Conservation (phyloP, 2,329 filamentous ascomycete genomes). For the Sarocladium oryzae region DNA sequence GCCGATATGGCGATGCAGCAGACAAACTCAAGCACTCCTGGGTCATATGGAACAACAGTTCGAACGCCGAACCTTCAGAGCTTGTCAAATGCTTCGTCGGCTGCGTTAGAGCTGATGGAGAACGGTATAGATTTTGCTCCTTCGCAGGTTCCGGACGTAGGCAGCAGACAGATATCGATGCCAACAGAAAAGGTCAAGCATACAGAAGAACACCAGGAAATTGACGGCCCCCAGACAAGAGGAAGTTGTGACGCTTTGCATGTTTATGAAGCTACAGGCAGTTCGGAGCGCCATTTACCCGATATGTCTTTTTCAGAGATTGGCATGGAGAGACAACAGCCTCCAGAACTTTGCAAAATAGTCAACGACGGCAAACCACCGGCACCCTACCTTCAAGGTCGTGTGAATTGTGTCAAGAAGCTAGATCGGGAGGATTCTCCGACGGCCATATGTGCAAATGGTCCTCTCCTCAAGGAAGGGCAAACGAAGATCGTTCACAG, state of each 20-base stretch:
- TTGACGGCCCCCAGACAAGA: background rate
- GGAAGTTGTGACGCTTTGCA: background rate
- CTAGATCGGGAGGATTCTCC: background rate
- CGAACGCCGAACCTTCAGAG: slow-evolving; percentile 24
- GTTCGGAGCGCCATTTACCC: background rate
- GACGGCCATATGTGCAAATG: background rate
- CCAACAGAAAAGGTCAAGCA: background rate
- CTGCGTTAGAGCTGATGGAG: slow-evolving; percentile 23
- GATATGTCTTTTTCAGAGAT: slow-evolving; percentile 10
- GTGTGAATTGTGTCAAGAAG: background rate
- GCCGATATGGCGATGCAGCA: background rate
- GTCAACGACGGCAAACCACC: background rate
- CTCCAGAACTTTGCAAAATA: slow-evolving; percentile 1
- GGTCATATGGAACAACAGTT: slow-evolving; percentile 33
- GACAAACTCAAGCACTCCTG: slow-evolving; percentile 10
- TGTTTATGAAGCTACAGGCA: background rate
- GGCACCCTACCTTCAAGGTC: background rate
- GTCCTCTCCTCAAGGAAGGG: background rate
- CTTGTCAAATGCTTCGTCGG: slow-evolving; percentile 16
- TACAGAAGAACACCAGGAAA: background rate
- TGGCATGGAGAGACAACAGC: background rate
- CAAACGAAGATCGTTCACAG: background rate
- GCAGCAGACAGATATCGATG: background rate
- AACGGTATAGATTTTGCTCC: slow-evolving; percentile 24
- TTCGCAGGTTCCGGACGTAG: background rate